Percentiles rank a stretch among this genome's conserved stretches.
These are phyloP conservation scores for Leccinum olivaceopallidum DNA, from an alignment of 768 basidiomycete genomes.

Conservation along the genomic window DNA sequence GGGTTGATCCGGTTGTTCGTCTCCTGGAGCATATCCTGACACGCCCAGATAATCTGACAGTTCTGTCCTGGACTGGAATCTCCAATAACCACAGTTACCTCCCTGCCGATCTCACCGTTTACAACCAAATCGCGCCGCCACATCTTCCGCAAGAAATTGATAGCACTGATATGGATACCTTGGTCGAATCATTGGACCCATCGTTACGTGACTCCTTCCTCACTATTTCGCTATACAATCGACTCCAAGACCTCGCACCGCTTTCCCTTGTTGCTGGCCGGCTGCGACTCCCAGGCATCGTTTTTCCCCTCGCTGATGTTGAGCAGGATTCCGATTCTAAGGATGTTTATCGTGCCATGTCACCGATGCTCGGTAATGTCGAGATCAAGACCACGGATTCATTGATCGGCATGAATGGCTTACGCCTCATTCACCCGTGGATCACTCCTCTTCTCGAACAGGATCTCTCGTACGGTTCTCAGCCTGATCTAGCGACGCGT, in stretches of 20 bases:
- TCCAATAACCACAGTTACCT: neutral
- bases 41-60: neutral
- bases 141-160: neutral
- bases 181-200: neutral
- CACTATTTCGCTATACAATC: neutral
- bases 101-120: neutral
- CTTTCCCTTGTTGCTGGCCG: neutral
- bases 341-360: neutral
- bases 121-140: neutral
- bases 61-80: neutral
- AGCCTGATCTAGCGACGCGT: neutral
- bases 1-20: neutral
- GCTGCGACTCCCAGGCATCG: too few species aligned
- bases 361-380: neutral
- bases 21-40: neutral
- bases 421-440: neutral
- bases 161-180: neutral
- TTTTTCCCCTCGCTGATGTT: neutral
- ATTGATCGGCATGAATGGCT: neutral
- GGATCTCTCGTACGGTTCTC: neutral
- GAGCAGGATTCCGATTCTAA: neutral
- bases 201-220: neutral
- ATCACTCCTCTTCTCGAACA: neutral
- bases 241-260: neutral
- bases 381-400: neutral